Evolutionary conservation across 305 asterid species (phyloP).

Genomic region (Rubia occidens): DNA sequence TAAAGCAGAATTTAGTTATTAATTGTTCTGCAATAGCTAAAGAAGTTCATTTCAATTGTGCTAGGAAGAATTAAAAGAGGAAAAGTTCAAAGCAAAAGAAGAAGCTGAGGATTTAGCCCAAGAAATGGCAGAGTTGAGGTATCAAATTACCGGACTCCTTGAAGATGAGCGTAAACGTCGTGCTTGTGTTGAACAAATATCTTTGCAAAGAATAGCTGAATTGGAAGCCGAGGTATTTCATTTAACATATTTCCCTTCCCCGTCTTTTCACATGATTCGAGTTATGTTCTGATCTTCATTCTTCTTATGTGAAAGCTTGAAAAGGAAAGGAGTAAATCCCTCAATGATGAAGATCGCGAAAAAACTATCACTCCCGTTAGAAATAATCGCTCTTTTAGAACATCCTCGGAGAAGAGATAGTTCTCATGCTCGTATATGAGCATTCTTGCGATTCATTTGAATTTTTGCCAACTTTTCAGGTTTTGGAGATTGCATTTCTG

Average conservation of each 20-base stretch:
- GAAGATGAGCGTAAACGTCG: slow-evolving; percentile 62
- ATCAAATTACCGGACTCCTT: slow-evolving; percentile 43
- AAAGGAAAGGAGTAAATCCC: slow-evolving; percentile 35
- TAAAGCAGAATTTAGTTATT: background rate
- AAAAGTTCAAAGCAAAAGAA: slow-evolving; percentile 67
- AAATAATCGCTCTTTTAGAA: slow-evolving; percentile 19
- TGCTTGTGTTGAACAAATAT: slow-evolving; percentile 60
- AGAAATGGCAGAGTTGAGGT: slow-evolving; percentile 95
- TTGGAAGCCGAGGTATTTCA: slow-evolving; percentile 69
- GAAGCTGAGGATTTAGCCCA: slow-evolving; percentile 89
- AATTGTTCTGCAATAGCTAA: slow-evolving; percentile 8
- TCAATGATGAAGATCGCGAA: slow-evolving; percentile 24
- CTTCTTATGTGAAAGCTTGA: slow-evolving; percentile 37
- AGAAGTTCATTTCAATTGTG: slow-evolving; percentile 17
- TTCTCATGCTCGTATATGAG: slow-evolving; percentile 12
- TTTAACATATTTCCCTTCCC: background rate
- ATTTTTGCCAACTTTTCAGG: background rate
- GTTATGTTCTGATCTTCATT: slow-evolving; percentile 15
- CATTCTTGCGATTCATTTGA: background rate
- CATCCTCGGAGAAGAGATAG: slow-evolving; percentile 15
- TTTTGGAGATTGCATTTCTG: slow-evolving; percentile 6
- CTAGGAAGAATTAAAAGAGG: slow-evolving; percentile 58
- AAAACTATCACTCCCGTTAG: slow-evolving; percentile 20
- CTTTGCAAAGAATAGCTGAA: slow-evolving; percentile 74
- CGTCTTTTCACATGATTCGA: slow-evolving; percentile 3